These are phyloP conservation scores for Marchantia polymorpha DNA, from an alignment of 225 moss, liverwort and hornwort genomes.

Conservation along the genomic window DNA sequence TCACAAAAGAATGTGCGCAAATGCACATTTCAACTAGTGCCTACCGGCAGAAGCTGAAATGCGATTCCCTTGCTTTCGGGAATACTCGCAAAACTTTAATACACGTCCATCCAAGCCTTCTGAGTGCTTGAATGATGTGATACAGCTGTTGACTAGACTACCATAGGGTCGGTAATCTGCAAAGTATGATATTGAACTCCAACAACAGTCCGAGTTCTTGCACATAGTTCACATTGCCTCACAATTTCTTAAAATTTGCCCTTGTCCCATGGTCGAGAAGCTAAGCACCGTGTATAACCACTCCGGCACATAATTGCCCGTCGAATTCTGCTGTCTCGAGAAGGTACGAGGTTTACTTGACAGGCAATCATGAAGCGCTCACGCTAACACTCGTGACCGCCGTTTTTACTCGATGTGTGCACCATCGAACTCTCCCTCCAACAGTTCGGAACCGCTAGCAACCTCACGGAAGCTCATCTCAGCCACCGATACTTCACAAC, in stretches of 20 bases:
- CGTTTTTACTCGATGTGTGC: background rate
- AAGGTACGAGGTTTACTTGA: background rate
- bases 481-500: background rate
- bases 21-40: background rate
- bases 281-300: background rate
- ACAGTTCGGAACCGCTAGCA: background rate
- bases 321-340: background rate
- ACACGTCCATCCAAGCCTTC: slow-evolving; percentile 8
- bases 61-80: background rate
- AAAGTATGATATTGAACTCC: background rate
- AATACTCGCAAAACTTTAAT: slow-evolving; percentile 7
- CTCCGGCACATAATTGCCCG: background rate
- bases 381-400: background rate
- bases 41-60: background rate
- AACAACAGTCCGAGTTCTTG: background rate
- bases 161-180: background rate
- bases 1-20: background rate
- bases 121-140: slow-evolving; percentile 2
- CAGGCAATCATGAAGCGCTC: background rate
- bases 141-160: background rate
- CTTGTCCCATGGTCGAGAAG: background rate
- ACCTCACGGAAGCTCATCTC: background rate
- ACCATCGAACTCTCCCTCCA: background rate
- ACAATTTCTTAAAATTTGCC: background rate
- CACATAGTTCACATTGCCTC: background rate